These are phyloP conservation scores for Quercus agrifolia DNA, from an alignment of 306 rosid genomes.

Conservation along the genomic window DNA sequence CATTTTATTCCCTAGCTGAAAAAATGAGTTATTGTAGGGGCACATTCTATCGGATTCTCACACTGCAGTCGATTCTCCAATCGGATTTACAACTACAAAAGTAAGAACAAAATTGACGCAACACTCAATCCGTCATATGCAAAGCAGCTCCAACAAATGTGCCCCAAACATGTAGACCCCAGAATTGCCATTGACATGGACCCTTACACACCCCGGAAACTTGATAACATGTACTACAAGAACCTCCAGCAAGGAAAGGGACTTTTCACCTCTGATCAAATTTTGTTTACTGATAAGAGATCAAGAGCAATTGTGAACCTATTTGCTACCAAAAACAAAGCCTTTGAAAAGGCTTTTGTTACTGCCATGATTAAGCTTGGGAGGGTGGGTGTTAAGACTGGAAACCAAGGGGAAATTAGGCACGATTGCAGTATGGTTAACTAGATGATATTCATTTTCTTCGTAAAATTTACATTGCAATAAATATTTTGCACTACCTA, in stretches of 20 bases:
- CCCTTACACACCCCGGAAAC: constrained; percentile 46
- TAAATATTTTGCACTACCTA: background rate
- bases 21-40: constrained; percentile 43
- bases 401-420: constrained; percentile 63
- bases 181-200: constrained; percentile 57
- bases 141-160: constrained; percentile 38
- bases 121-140: constrained; percentile 52
- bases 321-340: constrained; percentile 61
- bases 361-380: constrained; percentile 78
- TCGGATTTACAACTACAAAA: constrained; percentile 56
- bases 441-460: constrained; percentile 11
- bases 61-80: constrained; percentile 59
- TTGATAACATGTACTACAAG: constrained; percentile 75
- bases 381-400: constrained; percentile 52
- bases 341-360: constrained; percentile 58
- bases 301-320: constrained; percentile 56
- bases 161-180: constrained; percentile 64
- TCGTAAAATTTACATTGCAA: background rate
- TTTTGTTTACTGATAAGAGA: constrained; percentile 48
- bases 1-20: background rate
- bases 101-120: constrained; percentile 57
- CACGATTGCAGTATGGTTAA: constrained; percentile 51
- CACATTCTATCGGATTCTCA: constrained; percentile 84
- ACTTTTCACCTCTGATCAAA: constrained; percentile 73
- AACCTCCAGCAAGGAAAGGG: constrained; percentile 80